Evolutionary conservation across 139 green algal genomes (phyloP), one percentile per base, ranked within the genome.

Genomic region (Chlamydomonas applanata): DNA sequence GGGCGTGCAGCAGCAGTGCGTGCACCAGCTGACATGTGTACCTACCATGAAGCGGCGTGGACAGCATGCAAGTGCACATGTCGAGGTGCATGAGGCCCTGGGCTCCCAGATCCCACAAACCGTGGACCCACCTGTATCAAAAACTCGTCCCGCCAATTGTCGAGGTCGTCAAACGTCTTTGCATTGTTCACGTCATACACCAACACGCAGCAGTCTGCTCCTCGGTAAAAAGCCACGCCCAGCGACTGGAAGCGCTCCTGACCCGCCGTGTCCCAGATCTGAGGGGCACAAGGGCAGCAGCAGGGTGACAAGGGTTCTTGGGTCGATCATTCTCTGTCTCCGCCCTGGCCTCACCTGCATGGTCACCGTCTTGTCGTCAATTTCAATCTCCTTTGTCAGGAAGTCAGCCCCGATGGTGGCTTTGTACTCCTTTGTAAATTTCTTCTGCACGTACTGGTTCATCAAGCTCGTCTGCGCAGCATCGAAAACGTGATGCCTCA

Each of bases 361-460:
- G 7, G 96, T 99, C 20, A 99, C 95, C 27, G 97, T 86, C 71
- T 93, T 91, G 77, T 98, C 96, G 52, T 99, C 96, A 20, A 99
- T 88, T 62, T 97, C 88, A 33, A 99, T 93, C 75, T 99, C 96
- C 72, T 99, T 99, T 1, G 96, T 99, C 16, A 98, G 76, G 84
- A 99, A 99, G 73, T 99, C 96, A 11, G 96, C 96, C 1, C 96
- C 96, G 59, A 99, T 99, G 0, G 96, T 99, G 9, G 96, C 96
- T 73, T 99, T 99, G 90, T 99, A 99, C 82, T 98, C 93, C 77
- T 94, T 96, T 61, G 82, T 93, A 78, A 99, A 99, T 83, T 99
- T 99, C 83, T 98, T 98, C 82, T 98, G 95, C 30, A 99, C 96
- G 45, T 98, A 98, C 79, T 98, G 93, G 79, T 99, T 98, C 96